phyloP scores from a whole-genome alignment of 148 eudicot species.

The Vaccinium vitisidaea region DNA sequence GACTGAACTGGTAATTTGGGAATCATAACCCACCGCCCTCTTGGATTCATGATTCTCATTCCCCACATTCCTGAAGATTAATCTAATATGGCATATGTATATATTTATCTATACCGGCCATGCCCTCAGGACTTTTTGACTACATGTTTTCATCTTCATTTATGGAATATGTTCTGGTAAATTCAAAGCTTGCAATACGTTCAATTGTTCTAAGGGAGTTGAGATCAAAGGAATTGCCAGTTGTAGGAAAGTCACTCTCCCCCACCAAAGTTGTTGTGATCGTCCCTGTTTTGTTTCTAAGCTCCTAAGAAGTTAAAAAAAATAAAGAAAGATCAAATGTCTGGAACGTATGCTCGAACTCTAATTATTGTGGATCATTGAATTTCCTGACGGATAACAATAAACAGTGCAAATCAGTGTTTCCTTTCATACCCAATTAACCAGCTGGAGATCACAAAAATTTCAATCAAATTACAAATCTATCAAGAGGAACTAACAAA shows the following conservation, averaged over 20 bases:
- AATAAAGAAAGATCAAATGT: not conserved
- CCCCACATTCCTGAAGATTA: not conserved
- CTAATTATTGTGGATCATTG: not conserved
- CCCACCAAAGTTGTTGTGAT: not conserved
- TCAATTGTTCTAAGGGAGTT: not conserved
- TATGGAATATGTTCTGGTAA: not conserved
- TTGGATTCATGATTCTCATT: not conserved
- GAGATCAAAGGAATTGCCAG: not conserved
- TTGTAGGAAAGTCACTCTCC: not conserved
- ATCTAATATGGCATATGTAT: too few relatives aligned
- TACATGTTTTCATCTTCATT: not conserved
- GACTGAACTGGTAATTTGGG: not conserved
- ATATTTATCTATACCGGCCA: not conserved
- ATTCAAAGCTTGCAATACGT: not conserved
- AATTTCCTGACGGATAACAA: not conserved
- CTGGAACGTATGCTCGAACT: not conserved
- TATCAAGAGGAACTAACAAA: constrained; percentile 15
- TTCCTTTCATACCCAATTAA: not conserved
- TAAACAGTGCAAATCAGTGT: not conserved
- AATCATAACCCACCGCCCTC: not conserved
- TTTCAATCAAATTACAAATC: not conserved
- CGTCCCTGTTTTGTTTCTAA: not conserved
- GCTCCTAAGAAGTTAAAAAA: not conserved
- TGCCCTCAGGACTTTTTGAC: not conserved
- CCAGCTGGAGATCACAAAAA: not conserved